Evolutionary conservation across 495 filamentous ascomycete genomes (phyloP).

Genomic region (Xylaria venustula): DNA sequence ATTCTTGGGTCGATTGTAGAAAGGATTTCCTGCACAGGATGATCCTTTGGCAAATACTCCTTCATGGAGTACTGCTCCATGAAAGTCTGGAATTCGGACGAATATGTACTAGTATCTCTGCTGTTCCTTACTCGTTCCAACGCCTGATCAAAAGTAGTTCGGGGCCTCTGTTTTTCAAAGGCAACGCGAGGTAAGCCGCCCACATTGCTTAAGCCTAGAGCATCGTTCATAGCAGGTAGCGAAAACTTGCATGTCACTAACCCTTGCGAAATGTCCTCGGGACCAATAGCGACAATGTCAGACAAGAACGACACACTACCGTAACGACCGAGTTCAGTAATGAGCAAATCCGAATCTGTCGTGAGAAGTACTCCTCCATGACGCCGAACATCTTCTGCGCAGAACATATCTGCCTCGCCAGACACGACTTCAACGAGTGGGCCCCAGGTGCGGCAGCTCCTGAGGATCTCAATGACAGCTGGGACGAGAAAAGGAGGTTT

Average conservation of each 20-base stretch:
- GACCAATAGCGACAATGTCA: slow-evolving; percentile 35
- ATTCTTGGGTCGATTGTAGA: slow-evolving; percentile 27
- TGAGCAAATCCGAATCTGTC: slow-evolving; percentile 71
- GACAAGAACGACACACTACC: slow-evolving; percentile 61
- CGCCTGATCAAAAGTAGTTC: slow-evolving; percentile 13
- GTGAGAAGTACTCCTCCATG: slow-evolving; percentile 59
- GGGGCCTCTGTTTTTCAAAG: slow-evolving; percentile 16
- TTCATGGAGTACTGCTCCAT: slow-evolving; percentile 18
- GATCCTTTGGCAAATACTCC: slow-evolving; percentile 19
- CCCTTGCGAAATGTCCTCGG: not conserved
- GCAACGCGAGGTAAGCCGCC: slow-evolving; percentile 26
- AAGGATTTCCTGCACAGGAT: slow-evolving; percentile 20
- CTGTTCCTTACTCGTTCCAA: slow-evolving; percentile 13
- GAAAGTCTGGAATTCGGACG: slow-evolving; percentile 17
- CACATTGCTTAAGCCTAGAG: slow-evolving; percentile 15
- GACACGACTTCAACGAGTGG: slow-evolving; percentile 55
- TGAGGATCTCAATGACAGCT: slow-evolving; percentile 63
- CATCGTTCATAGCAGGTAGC: slow-evolving; percentile 25
- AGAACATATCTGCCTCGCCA: slow-evolving; percentile 70
- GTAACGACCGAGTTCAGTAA: slow-evolving; percentile 59
- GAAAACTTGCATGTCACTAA: slow-evolving; percentile 18
- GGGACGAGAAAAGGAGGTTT: slow-evolving; percentile 66
- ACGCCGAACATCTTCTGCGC: slow-evolving; percentile 54
- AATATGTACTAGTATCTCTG: slow-evolving; percentile 12
- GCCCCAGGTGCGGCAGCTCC: slow-evolving; percentile 41